Evolutionary conservation across 2,329 filamentous ascomycete genomes (phyloP).

Genomic region (Colletotrichum costaricense): DNA sequence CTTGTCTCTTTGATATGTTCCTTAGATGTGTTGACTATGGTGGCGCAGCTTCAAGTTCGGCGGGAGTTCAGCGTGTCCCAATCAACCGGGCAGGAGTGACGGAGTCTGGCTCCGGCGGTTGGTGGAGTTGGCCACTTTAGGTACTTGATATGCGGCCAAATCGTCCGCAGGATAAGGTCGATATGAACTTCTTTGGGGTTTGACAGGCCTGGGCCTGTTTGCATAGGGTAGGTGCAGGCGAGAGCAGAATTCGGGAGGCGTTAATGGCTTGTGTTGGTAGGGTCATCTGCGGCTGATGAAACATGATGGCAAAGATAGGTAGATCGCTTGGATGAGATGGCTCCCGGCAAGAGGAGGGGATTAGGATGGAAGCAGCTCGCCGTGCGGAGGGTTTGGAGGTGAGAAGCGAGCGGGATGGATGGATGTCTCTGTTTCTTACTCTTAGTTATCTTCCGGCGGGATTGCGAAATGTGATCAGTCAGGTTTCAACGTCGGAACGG

Average conservation of each 20-base stretch:
- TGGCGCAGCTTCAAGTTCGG: too few relatives aligned
- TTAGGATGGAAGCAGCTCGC: constrained; percentile 1
- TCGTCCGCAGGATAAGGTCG: not conserved
- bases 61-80: not conserved
- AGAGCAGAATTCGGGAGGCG: not conserved
- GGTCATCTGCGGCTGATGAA: not conserved
- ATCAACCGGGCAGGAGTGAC: not conserved
- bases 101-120: not conserved
- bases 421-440: not conserved
- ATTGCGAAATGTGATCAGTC: not conserved
- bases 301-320: not conserved
- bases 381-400: not conserved
- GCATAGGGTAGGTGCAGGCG: not conserved
- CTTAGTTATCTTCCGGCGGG: not conserved
- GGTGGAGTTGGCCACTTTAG: not conserved
- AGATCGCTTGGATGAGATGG: constrained; percentile 11
- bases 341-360: not conserved
- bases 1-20: too few relatives aligned
- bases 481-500: not conserved
- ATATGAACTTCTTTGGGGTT: not conserved
- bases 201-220: not conserved
- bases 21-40: too few relatives aligned
- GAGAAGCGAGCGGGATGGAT: not conserved
- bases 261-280: not conserved
- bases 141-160: too few relatives aligned